Base-by-base conservation (phyloP, 2,329 filamentous ascomycete genomes). In the Cordyceps farinosa region DNA sequence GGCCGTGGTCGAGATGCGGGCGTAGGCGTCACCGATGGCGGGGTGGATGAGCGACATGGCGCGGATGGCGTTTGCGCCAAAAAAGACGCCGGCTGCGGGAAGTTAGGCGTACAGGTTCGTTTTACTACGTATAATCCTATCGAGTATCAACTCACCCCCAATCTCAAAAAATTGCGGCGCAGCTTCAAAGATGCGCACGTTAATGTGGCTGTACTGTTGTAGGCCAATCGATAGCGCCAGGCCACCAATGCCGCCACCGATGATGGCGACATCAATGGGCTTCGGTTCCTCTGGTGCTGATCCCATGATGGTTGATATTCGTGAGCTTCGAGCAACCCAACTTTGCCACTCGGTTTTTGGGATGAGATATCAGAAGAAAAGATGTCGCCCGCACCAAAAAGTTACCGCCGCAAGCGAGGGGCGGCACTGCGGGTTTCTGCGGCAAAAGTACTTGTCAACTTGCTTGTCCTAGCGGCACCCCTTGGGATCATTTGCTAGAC, bases 161-260 rank as follows among this genome's bases (percentile, higher is more conserved):
- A 63, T 54, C 27, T 63, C 62, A 1, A 47, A 53, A n/a, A 63
- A 63, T n/a, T 34, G 48, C 22, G 62, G 55, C 40, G 62, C 55
- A 13, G 62, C 62, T 47, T 63, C 62, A 47, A 57, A 63, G 27
- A 63, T 54, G 27, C 55, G 54, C 3, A 2, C 79, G 77, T 53
- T 1, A 72, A 77, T 67, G 71, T 79, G 13, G 69, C 64, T 27
- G 80, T 67, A 7, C 67, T 68, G 56, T 77, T 77, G n/a, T 69
- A 72, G 50, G 75, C 71, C 1, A 80, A 80, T 69, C 4, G 76
- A 77, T 5, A 81, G 71, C 32, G 75, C 74, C 32, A 81, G 69
- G 51, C 79, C 80, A n/a, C 75, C 82, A 67, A 75, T 83, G 69
- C 73, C 83, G 65, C 70, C 81, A 69, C 74, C 84, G n/a, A 81